Conservation (phyloP, 2,329 filamentous ascomycete species). For the Aspergillus vadensis region DNA sequence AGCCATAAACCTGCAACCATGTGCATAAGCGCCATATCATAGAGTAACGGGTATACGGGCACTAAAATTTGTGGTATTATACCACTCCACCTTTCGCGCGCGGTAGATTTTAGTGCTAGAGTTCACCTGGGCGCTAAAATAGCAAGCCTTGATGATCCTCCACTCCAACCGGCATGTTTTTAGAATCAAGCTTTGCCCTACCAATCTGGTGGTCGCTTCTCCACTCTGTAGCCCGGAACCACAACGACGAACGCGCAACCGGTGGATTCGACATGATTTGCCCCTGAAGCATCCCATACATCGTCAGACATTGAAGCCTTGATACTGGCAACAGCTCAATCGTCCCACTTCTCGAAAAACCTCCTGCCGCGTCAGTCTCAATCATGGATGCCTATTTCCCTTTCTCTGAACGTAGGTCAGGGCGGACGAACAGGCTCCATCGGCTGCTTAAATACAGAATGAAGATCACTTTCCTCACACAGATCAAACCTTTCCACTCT, state of each 20-base stretch:
- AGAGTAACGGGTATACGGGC: no score
- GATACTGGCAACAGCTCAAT: background rate
- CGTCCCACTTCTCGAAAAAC: background rate
- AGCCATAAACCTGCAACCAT: no score
- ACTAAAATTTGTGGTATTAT: no score
- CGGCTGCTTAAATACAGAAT: background rate
- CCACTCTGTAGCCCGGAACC: background rate
- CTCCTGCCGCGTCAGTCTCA: background rate
- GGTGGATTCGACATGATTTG: background rate
- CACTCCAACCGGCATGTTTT: background rate
- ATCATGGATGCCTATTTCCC: background rate
- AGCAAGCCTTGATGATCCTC: background rate
- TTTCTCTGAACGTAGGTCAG: background rate
- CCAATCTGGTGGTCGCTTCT: background rate
- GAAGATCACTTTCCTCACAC: background rate
- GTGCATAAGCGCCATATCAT: no score
- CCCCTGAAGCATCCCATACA: background rate
- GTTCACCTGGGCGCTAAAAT: no score
- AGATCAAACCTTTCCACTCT: background rate
- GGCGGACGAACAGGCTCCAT: background rate
- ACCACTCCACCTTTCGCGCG: no score
- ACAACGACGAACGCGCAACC: background rate
- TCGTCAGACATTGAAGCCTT: background rate
- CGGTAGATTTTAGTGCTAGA: no score
- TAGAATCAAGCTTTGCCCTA: background rate